Evolutionary conservation across 2,329 filamentous ascomycete genomes (phyloP).

Genomic region (Fusarium phyllophilum): DNA sequence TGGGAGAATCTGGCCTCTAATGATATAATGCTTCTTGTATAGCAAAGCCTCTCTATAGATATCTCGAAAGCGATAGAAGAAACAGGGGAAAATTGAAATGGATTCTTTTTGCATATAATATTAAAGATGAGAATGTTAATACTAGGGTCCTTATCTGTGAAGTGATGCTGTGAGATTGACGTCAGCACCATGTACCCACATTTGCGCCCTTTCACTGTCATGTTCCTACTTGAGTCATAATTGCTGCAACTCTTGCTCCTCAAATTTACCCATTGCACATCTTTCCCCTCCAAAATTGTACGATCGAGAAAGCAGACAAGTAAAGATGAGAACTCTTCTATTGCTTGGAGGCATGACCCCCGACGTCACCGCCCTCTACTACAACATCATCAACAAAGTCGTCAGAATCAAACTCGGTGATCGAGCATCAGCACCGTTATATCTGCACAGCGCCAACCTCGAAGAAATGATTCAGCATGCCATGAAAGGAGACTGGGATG

Average conservation of each 20-base stretch:
- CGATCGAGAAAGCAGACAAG: accelerated
- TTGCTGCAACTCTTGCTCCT: neutral
- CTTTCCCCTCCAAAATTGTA: accelerated
- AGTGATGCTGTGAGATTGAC: neutral
- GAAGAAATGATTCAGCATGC: slow-evolving; percentile 6
- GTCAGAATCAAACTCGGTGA: neutral
- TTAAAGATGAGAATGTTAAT: neutral
- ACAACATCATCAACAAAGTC: neutral
- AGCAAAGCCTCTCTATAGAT: neutral
- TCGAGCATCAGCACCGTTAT: neutral
- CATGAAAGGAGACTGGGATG: neutral
- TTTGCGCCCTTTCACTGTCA: neutral
- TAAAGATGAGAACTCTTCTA: neutral
- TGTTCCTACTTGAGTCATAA: neutral
- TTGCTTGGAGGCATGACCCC: slow-evolving; percentile 5
- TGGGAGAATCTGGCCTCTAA: neutral
- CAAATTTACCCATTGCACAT: too few relatives aligned
- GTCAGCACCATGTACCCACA: neutral
- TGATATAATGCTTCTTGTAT: accelerated
- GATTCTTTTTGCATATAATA: neutral
- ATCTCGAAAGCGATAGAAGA: accelerated
- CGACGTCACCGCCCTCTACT: neutral
- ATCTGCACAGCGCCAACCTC: slow-evolving; percentile 4
- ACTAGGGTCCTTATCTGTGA: accelerated
- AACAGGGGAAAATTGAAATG: accelerated